phyloP scores from a whole-genome alignment of 2,329 filamentous ascomycete species.

The Tolypocladium sp. region DNA sequence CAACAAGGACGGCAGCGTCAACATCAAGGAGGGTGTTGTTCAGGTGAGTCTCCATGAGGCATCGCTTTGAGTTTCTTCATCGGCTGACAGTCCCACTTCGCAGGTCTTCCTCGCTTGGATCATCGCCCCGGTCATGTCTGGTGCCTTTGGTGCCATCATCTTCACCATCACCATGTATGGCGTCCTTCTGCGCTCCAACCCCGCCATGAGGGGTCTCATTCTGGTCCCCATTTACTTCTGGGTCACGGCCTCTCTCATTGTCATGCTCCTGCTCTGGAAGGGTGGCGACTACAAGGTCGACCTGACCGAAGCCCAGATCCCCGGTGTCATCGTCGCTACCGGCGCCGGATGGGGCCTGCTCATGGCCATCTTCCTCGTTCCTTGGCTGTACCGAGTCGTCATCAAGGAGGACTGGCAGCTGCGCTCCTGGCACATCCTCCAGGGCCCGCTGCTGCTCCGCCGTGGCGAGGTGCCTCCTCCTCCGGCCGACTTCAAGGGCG shows the following conservation, averaged over 20 bases:
- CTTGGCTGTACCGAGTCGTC: constrained; percentile 49
- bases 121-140: constrained; percentile 49
- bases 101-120: constrained; percentile 53
- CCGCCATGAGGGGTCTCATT: constrained; percentile 41
- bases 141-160: constrained; percentile 41
- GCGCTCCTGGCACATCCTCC: constrained; percentile 41
- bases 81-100: constrained; percentile 21
- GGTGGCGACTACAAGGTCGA: constrained; percentile 35
- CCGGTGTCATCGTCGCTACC: constrained; percentile 44
- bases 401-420: constrained; percentile 53
- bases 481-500: constrained; percentile 30
- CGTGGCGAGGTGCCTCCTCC: constrained; percentile 29
- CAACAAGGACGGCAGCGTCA: constrained; percentile 22
- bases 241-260: constrained; percentile 42
- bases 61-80: background rate
- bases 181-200: constrained; percentile 43
- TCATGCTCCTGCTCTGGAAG: constrained; percentile 54
- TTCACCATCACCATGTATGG: constrained; percentile 48
- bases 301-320: constrained; percentile 37
- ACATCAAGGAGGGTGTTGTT: constrained; percentile 40
- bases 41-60: constrained; percentile 20
- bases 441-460: constrained; percentile 43
- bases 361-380: constrained; percentile 44
- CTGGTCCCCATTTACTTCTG: constrained; percentile 48
- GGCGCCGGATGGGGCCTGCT: constrained; percentile 41